Evolutionary conservation across 2,329 filamentous ascomycete species (phyloP).

Genomic region (Cordyceps tenuipes): DNA sequence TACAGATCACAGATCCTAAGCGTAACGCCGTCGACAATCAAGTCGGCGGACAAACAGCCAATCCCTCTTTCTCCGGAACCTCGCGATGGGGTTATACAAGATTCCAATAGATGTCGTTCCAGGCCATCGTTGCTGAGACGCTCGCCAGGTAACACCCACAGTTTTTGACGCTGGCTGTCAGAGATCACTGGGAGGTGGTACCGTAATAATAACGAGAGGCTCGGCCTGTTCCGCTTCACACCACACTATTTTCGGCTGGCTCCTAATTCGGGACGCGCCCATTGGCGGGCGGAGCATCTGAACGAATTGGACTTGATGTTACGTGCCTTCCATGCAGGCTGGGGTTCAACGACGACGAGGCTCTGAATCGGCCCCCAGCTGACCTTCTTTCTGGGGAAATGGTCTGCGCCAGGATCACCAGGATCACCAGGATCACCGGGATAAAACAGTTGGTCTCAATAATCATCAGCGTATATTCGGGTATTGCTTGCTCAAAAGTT

Average conservation of each 20-base stretch:
- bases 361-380: conserved; percentile 1
- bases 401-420: neutral
- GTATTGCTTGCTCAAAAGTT: neutral
- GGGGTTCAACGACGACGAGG: neutral
- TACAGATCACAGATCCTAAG: neutral
- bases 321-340: neutral
- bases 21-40: no score
- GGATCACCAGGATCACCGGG: neutral
- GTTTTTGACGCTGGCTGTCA: neutral
- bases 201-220: neutral
- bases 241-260: neutral
- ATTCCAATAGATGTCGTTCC: neutral
- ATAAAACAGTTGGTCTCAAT: neutral
- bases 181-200: no score
- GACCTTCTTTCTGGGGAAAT: neutral
- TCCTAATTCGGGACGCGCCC: conserved; percentile 6
- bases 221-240: neutral
- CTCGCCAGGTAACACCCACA: neutral
- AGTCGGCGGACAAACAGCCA: neutral
- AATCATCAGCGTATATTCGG: no score
- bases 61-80: neutral
- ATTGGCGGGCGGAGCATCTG: neutral
- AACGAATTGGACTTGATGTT: conserved; percentile 3
- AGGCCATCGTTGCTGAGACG: neutral
- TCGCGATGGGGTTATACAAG: neutral